These are phyloP conservation scores for Boletus huronensis DNA, from an alignment of 768 basidiomycete genomes.

Conservation along the genomic window DNA sequence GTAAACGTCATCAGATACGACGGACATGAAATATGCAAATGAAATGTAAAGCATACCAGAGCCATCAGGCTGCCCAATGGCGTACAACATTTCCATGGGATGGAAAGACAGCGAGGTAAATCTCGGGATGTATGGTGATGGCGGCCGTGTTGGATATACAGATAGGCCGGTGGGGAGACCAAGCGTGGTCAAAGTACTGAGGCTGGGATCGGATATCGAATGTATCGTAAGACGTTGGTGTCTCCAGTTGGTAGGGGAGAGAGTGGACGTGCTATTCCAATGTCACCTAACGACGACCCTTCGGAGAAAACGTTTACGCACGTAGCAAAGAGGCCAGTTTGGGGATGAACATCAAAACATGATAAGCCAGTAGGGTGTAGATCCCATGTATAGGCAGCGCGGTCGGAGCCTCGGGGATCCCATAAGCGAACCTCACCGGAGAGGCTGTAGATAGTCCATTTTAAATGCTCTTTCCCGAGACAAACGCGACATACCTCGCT, in stretches of 20 bases:
- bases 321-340: conserved; percentile 82
- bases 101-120: conserved; percentile 73
- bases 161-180: conserved; percentile 53
- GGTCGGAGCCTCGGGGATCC: conserved; percentile 72
- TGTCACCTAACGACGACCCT: conserved; percentile 2
- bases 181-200: conserved; percentile 38
- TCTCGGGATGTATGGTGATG: conserved; percentile 59
- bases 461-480: not conserved
- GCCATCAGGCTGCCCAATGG: conserved; percentile 70
- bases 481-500: conserved; percentile 59
- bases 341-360: conserved; percentile 82
- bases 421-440: conserved; percentile 90
- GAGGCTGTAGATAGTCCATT: conserved; percentile 46
- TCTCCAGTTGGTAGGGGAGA: conserved; percentile 59
- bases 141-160: conserved; percentile 51
- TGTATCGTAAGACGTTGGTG: conserved; percentile 62
- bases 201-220: conserved; percentile 42
- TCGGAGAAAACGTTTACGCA: conserved; percentile 38
- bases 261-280: conserved; percentile 50
- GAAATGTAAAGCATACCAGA: conserved; percentile 35
- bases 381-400: conserved; percentile 59
- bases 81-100: conserved; percentile 83
- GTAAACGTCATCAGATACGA: conserved; percentile 4
- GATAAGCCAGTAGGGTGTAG: conserved; percentile 70
- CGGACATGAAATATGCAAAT: not conserved